Conservation (phyloP, 108 stramenopile genomes). For the Epithemia pelagica region DNA sequence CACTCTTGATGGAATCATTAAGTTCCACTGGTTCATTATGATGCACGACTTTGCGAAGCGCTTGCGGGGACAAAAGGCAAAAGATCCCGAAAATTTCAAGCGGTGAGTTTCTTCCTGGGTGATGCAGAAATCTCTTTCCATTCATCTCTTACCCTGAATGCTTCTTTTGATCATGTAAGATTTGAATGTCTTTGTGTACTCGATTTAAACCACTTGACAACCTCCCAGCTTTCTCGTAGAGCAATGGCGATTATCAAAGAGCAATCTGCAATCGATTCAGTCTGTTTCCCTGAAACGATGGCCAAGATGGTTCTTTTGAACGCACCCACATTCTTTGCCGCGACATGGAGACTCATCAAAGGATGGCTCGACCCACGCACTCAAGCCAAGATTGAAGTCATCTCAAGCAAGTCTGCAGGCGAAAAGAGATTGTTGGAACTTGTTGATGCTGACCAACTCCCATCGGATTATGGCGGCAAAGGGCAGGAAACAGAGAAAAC, state of each 20-base stretch:
- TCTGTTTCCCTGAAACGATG: conserved; percentile 88
- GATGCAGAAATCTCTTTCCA: not conserved
- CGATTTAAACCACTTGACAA: conserved; percentile 64
- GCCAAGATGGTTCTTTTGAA: conserved; percentile 71
- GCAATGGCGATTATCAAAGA: conserved; percentile 76
- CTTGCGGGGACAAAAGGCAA: conserved; percentile 51
- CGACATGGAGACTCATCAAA: conserved; percentile 80
- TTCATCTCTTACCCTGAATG: not conserved
- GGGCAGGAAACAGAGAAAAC: conserved; percentile 45
- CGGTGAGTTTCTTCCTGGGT: conserved; percentile 5
- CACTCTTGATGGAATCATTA: conserved; percentile 65
- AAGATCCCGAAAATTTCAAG: conserved; percentile 61
- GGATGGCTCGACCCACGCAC: conserved; percentile 82
- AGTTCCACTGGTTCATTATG: conserved; percentile 82
- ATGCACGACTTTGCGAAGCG: conserved; percentile 70
- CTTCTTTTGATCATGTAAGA: conserved; percentile 13
- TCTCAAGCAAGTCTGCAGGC: conserved; percentile 50
- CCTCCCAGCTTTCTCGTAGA: conserved; percentile 40
- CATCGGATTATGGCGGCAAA: conserved; percentile 76
- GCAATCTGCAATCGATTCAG: conserved; percentile 77
- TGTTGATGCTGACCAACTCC: conserved; percentile 61
- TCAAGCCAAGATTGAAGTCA: conserved; percentile 70
- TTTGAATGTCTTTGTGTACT: conserved; percentile 70
- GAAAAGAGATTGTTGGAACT: conserved; percentile 61
- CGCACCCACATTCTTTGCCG: conserved; percentile 75